phyloP scores from a whole-genome alignment of 495 filamentous ascomycete species.

The Aspergillus incahuasiensis region DNA sequence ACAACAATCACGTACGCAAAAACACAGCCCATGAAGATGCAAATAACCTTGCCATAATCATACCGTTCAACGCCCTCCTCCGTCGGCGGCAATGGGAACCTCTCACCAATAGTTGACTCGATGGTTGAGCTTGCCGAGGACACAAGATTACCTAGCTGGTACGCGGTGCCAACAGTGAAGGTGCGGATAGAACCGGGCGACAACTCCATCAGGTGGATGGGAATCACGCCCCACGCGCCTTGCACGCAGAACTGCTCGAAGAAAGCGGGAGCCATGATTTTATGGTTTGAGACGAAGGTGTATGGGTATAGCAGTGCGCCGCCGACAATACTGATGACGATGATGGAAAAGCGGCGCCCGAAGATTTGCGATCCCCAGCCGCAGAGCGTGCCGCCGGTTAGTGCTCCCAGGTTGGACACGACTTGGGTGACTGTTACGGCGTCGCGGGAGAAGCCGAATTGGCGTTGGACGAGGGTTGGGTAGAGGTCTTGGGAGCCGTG shows the following conservation, averaged over 20 bases:
- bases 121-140: slow-evolving; percentile 78
- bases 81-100: slow-evolving; percentile 66
- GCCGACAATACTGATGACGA: slow-evolving; percentile 69
- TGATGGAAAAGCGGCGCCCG: slow-evolving; percentile 76
- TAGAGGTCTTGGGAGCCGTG: slow-evolving; percentile 92
- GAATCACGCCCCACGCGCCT: slow-evolving; percentile 80
- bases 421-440: slow-evolving; percentile 80
- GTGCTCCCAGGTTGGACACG: slow-evolving; percentile 77
- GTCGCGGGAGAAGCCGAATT: slow-evolving; percentile 68
- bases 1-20: slow-evolving; percentile 75
- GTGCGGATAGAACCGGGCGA: slow-evolving; percentile 77
- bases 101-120: slow-evolving; percentile 74
- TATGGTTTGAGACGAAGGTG: slow-evolving; percentile 56
- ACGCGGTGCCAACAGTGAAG: slow-evolving; percentile 76
- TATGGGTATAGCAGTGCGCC: slow-evolving; percentile 80
- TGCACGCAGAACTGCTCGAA: slow-evolving; percentile 91
- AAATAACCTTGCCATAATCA: slow-evolving; percentile 84
- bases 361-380: slow-evolving; percentile 79
- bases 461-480: slow-evolving; percentile 74
- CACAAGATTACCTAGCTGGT: slow-evolving; percentile 83
- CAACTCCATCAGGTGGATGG: slow-evolving; percentile 84
- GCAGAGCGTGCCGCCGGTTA: slow-evolving; percentile 69
- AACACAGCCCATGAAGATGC: slow-evolving; percentile 92
- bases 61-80: slow-evolving; percentile 50
- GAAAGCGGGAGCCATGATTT: slow-evolving; percentile 77